Conservation (phyloP, 495 filamentous ascomycete species). For the Staphylotrichum longicolle region DNA sequence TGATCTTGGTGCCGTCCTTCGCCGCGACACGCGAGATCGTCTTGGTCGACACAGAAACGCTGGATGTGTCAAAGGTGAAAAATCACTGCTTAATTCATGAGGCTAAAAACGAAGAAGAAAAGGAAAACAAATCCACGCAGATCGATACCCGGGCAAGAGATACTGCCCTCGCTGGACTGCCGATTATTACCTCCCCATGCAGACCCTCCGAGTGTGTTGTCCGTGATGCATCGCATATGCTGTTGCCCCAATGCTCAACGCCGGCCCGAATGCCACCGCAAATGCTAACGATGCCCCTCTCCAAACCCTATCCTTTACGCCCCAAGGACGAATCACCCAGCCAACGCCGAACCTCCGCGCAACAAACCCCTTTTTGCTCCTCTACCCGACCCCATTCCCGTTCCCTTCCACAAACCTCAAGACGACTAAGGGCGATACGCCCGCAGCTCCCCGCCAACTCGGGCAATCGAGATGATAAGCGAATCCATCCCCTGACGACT, state of each 20-base stretch:
- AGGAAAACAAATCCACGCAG: constrained; percentile 4
- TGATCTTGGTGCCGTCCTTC: constrained; percentile 81
- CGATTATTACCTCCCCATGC: constrained; percentile 4
- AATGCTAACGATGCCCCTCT: neutral
- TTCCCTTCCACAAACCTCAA: neutral
- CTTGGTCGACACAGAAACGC: constrained; percentile 78
- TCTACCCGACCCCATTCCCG: no score
- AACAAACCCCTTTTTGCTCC: neutral
- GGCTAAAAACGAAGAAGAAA: neutral
- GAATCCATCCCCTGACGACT: constrained; percentile 6
- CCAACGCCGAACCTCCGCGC: no score
- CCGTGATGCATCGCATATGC: neutral
- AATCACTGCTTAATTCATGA: constrained; percentile 30
- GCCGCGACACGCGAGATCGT: constrained; percentile 77
- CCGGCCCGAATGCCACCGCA: constrained; percentile 6
- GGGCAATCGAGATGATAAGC: constrained; percentile 23
- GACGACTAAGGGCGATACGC: constrained; percentile 17
- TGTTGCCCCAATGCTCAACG: neutral
- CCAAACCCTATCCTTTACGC: neutral
- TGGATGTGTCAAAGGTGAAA: constrained; percentile 70
- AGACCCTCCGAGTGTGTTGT: neutral
- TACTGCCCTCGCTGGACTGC: neutral
- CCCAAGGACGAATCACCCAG: neutral
- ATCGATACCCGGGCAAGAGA: neutral
- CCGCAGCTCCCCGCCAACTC: constrained; percentile 11